Evolutionary conservation across 164 flowering plant genomes (phyloP).

Genomic region (Piper longum): DNA sequence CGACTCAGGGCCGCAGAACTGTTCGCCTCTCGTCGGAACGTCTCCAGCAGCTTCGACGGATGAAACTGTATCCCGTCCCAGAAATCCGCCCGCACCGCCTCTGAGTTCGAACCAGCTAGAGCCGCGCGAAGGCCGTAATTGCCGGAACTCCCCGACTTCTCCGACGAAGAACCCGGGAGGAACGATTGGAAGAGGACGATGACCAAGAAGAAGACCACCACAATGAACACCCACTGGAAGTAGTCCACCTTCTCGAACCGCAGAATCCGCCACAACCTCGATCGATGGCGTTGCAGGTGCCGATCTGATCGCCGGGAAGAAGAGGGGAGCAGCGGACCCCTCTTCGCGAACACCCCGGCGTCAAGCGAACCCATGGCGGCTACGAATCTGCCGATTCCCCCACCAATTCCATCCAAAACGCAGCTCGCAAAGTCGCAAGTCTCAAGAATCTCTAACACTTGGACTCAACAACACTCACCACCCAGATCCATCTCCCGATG

Average conservation of each 20-base stretch:
- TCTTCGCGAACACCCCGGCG: constrained; percentile 37
- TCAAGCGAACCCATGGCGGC: constrained; percentile 72
- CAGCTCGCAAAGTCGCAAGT: background rate
- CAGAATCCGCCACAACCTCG: constrained; percentile 60
- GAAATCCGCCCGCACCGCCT: constrained; percentile 43
- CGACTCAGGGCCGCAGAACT: constrained; percentile 15
- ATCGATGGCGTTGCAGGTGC: constrained; percentile 46
- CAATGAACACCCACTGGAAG: constrained; percentile 60
- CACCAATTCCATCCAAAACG: background rate
- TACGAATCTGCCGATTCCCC: background rate
- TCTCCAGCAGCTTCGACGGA: constrained; percentile 37
- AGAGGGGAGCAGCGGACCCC: constrained; percentile 34
- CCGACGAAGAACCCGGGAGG: constrained; percentile 54
- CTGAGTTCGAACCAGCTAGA: constrained; percentile 25
- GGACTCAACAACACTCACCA: background rate
- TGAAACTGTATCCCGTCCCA: constrained; percentile 61
- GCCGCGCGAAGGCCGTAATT: constrained; percentile 6
- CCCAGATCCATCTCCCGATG: no score
- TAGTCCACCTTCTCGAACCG: constrained; percentile 61
- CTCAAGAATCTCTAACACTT: background rate
- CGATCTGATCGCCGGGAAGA: constrained; percentile 26
- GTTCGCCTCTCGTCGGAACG: constrained; percentile 39
- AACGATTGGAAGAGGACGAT: constrained; percentile 52
- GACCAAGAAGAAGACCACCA: constrained; percentile 55
- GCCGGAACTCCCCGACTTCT: constrained; percentile 23